Percentiles rank a stretch among this genome's conserved stretches.
phyloP scores from a whole-genome alignment of 164 flowering plant species.

The Cinnamomum micranthum region DNA sequence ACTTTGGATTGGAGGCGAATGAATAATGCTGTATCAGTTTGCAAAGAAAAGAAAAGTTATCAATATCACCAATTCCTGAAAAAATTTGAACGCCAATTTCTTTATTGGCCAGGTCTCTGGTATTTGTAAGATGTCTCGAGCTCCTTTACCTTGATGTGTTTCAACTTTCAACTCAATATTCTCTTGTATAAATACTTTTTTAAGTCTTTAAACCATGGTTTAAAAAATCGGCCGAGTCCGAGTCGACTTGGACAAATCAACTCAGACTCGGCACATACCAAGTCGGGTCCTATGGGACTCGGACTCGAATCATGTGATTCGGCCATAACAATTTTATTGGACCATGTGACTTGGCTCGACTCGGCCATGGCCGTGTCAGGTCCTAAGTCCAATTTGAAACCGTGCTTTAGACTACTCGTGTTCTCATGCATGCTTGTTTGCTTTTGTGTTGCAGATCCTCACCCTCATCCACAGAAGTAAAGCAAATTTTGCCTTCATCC shows the following conservation, averaged over 20 bases:
- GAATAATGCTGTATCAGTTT: constrained; percentile 19
- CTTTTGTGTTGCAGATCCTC: constrained; percentile 41
- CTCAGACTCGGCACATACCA: no score
- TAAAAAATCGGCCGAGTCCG: no score
- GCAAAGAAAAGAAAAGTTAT: constrained; percentile 24
- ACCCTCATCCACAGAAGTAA: constrained; percentile 23
- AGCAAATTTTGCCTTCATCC: constrained; percentile 16
- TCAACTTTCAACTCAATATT: neutral
- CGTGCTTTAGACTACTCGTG: neutral
- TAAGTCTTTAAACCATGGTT: no score
- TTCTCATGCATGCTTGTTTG: constrained; percentile 7
- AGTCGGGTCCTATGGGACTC: no score
- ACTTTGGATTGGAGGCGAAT: constrained; percentile 29
- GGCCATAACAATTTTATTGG: no score
- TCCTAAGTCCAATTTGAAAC: no score
- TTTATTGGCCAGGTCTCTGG: constrained; percentile 52
- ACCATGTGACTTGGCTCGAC: no score
- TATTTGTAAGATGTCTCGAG: constrained; percentile 48
- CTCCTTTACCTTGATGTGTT: constrained; percentile 3
- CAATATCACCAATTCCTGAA: constrained; percentile 29
- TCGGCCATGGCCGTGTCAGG: no score
- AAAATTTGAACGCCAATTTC: constrained; percentile 50
- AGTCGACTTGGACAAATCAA: no score
- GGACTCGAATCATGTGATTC: no score
- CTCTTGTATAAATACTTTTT: no score